Percentiles rank a stretch among this genome's conserved stretches.
These are phyloP conservation scores for Globisporangium emineosum DNA, from an alignment of 352 stramenopile species.

Conservation along the genomic window DNA sequence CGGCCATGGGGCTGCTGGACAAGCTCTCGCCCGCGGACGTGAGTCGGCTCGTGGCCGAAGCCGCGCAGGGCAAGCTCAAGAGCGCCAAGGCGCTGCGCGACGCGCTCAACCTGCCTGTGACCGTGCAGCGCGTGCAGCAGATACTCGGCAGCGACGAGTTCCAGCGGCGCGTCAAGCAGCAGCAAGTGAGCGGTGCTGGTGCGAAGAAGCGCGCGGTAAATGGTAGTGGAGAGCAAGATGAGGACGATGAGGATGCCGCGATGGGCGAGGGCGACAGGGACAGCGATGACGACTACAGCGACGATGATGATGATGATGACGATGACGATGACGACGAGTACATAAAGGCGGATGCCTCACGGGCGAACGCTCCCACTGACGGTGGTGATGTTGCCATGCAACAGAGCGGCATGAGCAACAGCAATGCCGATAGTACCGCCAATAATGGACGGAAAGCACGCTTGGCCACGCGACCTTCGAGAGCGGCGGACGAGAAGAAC, in stretches of 20 bases:
- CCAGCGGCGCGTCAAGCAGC: conserved; percentile 3
- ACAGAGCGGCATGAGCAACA: not conserved
- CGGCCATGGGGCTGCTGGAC: not conserved
- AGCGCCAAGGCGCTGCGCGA: conserved; percentile 16
- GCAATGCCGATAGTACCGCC: no score
- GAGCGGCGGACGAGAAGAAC: not conserved
- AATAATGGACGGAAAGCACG: not conserved
- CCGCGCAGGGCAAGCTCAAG: conserved; percentile 9
- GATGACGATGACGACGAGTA: conserved; percentile 5
- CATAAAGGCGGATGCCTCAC: not conserved
- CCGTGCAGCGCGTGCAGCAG: conserved; percentile 9
- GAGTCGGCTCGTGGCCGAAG: not conserved
- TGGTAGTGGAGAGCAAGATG: not conserved
- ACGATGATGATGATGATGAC: not conserved
- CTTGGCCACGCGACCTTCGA: not conserved
- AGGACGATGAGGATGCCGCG: not conserved
- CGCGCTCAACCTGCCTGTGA: conserved; percentile 9
- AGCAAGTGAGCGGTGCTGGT: not conserved
- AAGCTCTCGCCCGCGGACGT: conserved; percentile 3
- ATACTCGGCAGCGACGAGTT: conserved; percentile 12
- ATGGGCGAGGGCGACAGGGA: conserved; percentile 7
- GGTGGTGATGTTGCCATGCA: not conserved
- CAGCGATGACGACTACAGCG: not conserved
- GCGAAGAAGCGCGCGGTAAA: not conserved
- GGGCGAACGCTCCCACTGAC: not conserved